Evolutionary conservation across 108 stramenopile genomes (phyloP).

Genomic region (Cyclotella sp.): DNA sequence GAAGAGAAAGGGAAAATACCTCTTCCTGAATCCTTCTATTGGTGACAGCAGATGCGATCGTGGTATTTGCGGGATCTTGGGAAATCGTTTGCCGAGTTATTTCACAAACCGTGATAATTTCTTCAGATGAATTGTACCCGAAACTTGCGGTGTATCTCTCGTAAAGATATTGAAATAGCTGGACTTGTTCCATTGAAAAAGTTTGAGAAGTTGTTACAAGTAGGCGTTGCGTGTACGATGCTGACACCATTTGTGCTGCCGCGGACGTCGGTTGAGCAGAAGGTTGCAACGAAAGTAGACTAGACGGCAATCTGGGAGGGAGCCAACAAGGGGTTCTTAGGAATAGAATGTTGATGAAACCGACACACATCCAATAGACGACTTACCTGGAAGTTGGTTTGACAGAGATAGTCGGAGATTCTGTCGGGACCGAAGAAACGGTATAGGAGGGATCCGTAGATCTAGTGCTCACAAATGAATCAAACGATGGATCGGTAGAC

Average conservation of each 20-base stretch:
- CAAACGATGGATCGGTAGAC: no score
- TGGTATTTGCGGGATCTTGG: neutral
- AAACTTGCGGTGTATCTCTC: slow-evolving; percentile 12
- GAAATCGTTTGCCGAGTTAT: slow-evolving; percentile 10
- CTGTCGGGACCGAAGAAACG: neutral
- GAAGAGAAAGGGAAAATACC: neutral
- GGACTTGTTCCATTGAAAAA: neutral
- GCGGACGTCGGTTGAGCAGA: slow-evolving; percentile 13
- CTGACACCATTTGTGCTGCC: neutral
- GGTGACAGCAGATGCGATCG: neutral
- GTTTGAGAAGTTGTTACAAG: neutral
- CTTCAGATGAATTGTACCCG: slow-evolving; percentile 17
- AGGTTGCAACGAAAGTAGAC: neutral
- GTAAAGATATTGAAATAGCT: slow-evolving; percentile 13
- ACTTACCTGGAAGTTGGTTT: slow-evolving; percentile 5
- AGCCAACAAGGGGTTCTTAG: neutral
- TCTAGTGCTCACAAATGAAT: neutral
- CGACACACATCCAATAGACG: neutral
- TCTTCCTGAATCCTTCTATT: slow-evolving; percentile 8
- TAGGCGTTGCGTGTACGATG: slow-evolving; percentile 1
- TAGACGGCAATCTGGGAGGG: neutral
- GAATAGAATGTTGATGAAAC: neutral
- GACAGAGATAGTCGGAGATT: neutral
- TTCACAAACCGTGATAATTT: slow-evolving; percentile 10
- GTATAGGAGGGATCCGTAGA: neutral